A percentile compares a stretch with the other conserved stretches of the same genome.
These are phyloP conservation scores for Tylopilus intermedius DNA, from an alignment of 768 basidiomycete genomes.

Conservation along the genomic window DNA sequence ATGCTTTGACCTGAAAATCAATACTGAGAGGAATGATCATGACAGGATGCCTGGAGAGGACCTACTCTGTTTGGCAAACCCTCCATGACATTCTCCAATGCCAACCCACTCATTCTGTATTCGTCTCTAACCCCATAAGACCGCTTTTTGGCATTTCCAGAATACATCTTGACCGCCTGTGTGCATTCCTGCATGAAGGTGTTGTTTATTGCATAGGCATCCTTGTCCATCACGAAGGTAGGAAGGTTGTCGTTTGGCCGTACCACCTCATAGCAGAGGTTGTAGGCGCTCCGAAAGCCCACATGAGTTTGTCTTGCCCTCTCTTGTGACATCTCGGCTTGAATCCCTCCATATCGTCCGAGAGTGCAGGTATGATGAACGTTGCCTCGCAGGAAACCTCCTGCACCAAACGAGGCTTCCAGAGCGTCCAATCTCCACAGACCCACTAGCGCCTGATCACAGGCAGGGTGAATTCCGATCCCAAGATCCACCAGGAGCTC, in stretches of 20 bases:
- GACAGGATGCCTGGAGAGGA: not conserved
- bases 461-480: not conserved
- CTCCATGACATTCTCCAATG: not conserved
- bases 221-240: not conserved
- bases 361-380: not conserved
- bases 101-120: slow-evolving; percentile 6
- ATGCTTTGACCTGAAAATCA: not conserved
- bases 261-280: not conserved
- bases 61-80: not conserved
- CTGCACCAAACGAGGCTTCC: not conserved
- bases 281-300: not conserved
- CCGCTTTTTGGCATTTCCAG: not conserved
- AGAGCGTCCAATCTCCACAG: not conserved
- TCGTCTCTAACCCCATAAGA: slow-evolving; percentile 7
- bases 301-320: not conserved
- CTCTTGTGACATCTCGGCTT: not conserved
- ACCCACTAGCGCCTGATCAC: not conserved
- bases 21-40: too few relatives aligned
- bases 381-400: not conserved
- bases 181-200: not conserved
- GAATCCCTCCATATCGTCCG: slow-evolving; percentile 1
- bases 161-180: not conserved
- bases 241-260: not conserved
- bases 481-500: not conserved
- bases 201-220: not conserved